A percentile compares a stretch with the other conserved stretches of the same genome.
These are phyloP conservation scores for Piloderma croceum DNA, from an alignment of 768 basidiomycete species.

Conservation along the genomic window DNA sequence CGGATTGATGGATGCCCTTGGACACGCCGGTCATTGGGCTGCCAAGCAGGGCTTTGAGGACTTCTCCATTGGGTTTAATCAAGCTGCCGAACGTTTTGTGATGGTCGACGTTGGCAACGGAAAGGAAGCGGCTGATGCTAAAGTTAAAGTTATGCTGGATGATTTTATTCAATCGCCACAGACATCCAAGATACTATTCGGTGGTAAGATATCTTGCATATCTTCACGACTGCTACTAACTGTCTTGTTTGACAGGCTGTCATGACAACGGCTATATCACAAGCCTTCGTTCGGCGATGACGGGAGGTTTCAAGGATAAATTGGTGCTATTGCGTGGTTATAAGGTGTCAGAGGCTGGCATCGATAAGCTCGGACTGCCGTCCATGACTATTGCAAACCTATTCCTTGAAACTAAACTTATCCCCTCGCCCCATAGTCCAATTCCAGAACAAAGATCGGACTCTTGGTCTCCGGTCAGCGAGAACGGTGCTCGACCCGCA, in stretches of 20 bases:
- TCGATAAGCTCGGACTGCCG: conserved; percentile 51
- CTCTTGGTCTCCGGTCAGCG: too few species aligned
- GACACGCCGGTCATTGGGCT: conserved; percentile 26
- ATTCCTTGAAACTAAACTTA: conserved; percentile 57
- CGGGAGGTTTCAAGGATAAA: conserved; percentile 59
- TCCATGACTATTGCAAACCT: conserved; percentile 49
- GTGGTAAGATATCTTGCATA: conserved; percentile 57
- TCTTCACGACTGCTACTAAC: conserved; percentile 20
- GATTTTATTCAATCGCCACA: too few species aligned
- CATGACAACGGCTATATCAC: conserved; percentile 72
- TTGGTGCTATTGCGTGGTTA: conserved; percentile 62
- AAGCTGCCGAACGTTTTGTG: conserved; percentile 58
- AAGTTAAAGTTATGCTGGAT: too few species aligned
- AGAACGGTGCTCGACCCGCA: too few species aligned
- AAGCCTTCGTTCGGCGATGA: conserved; percentile 56
- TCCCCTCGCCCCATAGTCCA: too few species aligned
- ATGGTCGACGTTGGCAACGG: conserved; percentile 66
- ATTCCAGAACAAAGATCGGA: too few species aligned
- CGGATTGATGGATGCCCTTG: conserved; percentile 50
- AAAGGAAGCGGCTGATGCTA: conserved; percentile 73
- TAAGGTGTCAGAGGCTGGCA: conserved; percentile 43
- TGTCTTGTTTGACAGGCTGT: conserved; percentile 39
- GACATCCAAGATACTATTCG: conserved; percentile 37
- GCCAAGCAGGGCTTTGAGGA: conserved; percentile 48
- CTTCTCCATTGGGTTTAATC: conserved; percentile 66